A percentile compares a stretch with the other conserved stretches of the same genome.
Conservation (phyloP, 2,329 filamentous ascomycete genomes). For the Blastomyces gilchristii region DNA sequence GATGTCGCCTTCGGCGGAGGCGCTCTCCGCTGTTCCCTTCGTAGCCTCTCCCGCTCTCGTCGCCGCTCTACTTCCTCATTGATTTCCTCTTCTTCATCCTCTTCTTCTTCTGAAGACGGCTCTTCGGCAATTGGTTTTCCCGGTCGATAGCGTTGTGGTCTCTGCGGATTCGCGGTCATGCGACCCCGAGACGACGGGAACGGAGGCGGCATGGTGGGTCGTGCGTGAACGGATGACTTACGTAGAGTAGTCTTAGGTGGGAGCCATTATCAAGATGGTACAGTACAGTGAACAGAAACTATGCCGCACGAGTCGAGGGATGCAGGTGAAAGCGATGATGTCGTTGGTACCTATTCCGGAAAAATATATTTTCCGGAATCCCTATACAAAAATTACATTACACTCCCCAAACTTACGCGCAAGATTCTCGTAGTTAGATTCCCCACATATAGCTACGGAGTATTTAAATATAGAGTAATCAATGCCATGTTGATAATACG, state of each 20-base stretch:
- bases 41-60: constrained; percentile 26
- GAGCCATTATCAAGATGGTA: neutral
- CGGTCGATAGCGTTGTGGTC: constrained; percentile 69
- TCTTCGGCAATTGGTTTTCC: constrained; percentile 58
- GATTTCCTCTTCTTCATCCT: constrained; percentile 47
- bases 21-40: constrained; percentile 38
- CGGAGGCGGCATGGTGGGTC: constrained; percentile 33
- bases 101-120: constrained; percentile 41
- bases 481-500: neutral
- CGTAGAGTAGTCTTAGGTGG: neutral
- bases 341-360: neutral
- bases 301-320: neutral
- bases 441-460: no score
- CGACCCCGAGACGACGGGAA: constrained; percentile 42
- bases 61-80: constrained; percentile 47
- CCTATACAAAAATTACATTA: neutral
- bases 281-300: neutral
- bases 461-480: no score
- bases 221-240: neutral
- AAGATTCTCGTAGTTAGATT: no score
- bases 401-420: no score
- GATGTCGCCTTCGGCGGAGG: constrained; percentile 36
- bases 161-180: constrained; percentile 85
- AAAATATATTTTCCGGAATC: neutral
- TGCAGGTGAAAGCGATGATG: neutral